These are phyloP conservation scores for Claviceps sorghi DNA, from an alignment of 2,329 filamentous ascomycete species.

Conservation along the genomic window DNA sequence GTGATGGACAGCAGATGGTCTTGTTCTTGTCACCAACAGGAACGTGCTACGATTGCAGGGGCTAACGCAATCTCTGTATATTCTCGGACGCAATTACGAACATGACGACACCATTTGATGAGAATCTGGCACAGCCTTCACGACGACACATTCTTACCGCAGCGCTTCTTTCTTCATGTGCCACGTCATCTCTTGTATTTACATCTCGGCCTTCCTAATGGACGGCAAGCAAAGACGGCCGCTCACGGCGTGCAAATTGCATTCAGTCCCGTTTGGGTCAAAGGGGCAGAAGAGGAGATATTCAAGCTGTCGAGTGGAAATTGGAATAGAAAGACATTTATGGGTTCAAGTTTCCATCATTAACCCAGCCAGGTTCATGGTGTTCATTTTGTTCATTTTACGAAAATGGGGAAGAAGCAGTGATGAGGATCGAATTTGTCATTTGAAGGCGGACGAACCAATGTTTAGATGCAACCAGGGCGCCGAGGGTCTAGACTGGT, in stretches of 20 bases:
- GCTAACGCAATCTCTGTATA: background rate
- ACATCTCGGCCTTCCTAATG: background rate
- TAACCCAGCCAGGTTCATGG: background rate
- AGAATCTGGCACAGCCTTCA: background rate
- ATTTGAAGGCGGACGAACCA: background rate
- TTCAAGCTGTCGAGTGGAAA: background rate
- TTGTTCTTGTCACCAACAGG: background rate
- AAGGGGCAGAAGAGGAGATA: too few species aligned
- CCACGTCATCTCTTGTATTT: slow-evolving; percentile 1
- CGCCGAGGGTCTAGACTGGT: background rate
- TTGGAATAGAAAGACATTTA: background rate
- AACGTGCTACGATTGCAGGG: background rate
- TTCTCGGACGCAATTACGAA: background rate
- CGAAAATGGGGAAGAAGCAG: background rate
- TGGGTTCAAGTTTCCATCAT: background rate
- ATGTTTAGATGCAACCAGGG: background rate
- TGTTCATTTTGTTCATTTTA: background rate
- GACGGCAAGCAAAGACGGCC: background rate
- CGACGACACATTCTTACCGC: background rate
- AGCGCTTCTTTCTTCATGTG: background rate
- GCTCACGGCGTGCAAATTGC: background rate
- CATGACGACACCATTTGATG: slow-evolving; percentile 1
- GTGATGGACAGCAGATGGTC: background rate
- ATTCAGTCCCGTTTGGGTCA: background rate
- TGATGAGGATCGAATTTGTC: background rate